These are phyloP conservation scores for Hypoxylon intermedium DNA, from an alignment of 495 filamentous ascomycete genomes.

Conservation along the genomic window DNA sequence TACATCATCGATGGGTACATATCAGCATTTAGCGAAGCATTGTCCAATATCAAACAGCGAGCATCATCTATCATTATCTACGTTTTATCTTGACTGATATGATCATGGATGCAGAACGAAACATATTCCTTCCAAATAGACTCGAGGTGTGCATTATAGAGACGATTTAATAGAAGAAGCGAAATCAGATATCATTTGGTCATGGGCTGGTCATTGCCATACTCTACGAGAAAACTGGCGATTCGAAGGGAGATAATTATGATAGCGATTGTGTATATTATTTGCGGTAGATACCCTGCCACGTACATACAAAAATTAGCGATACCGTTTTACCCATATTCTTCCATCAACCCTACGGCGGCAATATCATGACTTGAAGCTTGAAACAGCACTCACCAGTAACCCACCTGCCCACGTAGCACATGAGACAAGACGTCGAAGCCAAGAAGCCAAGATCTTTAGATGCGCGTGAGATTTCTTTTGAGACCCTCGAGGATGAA, in stretches of 20 bases:
- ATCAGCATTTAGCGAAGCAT: conserved; percentile 11
- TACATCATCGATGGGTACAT: not conserved
- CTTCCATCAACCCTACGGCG: too few species aligned
- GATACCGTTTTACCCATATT: not conserved
- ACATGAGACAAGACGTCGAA: conserved; percentile 24
- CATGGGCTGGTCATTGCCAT: conserved; percentile 4
- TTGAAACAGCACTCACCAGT: too few species aligned
- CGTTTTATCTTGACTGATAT: conserved; percentile 5
- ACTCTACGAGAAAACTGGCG: not conserved
- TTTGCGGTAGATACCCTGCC: conserved; percentile 22
- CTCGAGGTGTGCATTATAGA: conserved; percentile 16
- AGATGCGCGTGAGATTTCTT: conserved; percentile 3
- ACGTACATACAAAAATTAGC: conserved; percentile 21
- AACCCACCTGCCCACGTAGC: too few species aligned
- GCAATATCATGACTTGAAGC: too few species aligned
- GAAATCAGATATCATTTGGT: not conserved
- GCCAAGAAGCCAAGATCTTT: conserved; percentile 33
- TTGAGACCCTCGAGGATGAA: conserved; percentile 26
- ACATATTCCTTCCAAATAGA: conserved; percentile 23
- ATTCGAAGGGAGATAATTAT: not conserved
- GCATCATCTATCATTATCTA: conserved; percentile 7
- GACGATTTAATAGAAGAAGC: conserved; percentile 5
- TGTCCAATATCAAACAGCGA: conserved; percentile 16
- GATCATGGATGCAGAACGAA: conserved; percentile 7
- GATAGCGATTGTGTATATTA: conserved; percentile 25